A percentile compares a stretch with the other conserved stretches of the same genome.
These are phyloP conservation scores for Boletales sp. DNA, from an alignment of 768 basidiomycete genomes.

Conservation along the genomic window DNA sequence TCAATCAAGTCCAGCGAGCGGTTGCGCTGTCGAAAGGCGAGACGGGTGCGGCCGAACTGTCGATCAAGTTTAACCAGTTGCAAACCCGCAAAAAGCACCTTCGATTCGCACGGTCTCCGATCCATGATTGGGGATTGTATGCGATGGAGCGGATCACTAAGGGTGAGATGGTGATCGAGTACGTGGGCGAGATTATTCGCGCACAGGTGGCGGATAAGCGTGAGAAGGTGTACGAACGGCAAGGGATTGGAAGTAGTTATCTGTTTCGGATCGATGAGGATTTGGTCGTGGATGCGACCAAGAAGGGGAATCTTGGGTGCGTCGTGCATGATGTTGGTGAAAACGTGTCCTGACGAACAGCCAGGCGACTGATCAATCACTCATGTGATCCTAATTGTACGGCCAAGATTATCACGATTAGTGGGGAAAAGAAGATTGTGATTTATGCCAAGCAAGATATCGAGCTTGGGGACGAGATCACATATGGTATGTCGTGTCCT, in stretches of 20 bases:
- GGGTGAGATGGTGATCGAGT: slow-evolving; percentile 99
- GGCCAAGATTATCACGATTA: slow-evolving; percentile 89
- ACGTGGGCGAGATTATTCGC: slow-evolving; percentile 95
- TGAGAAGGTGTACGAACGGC: slow-evolving; percentile 94
- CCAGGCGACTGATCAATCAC: slow-evolving; percentile 95
- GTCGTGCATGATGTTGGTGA: slow-evolving; percentile 23
- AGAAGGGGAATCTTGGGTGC: slow-evolving; percentile 97
- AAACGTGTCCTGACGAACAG: slow-evolving; percentile 10
- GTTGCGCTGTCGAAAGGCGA: slow-evolving; percentile 75
- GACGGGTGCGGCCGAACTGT: slow-evolving; percentile 62
- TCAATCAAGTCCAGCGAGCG: slow-evolving; percentile 84
- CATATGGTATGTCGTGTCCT: slow-evolving; percentile 69
- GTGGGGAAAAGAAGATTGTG: slow-evolving; percentile 95
- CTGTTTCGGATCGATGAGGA: slow-evolving; percentile 98
- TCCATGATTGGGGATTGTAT: slow-evolving; percentile 98
- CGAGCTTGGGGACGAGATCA: slow-evolving; percentile 96
- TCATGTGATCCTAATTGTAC: slow-evolving; percentile 95
- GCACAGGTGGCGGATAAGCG: slow-evolving; percentile 95
- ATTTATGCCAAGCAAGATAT: slow-evolving; percentile 98
- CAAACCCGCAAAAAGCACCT: slow-evolving; percentile 98
- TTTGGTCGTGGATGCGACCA: slow-evolving; percentile 96
- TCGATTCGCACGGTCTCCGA: slow-evolving; percentile 90
- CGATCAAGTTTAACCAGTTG: slow-evolving; percentile 98
- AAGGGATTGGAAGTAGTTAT: slow-evolving; percentile 97
- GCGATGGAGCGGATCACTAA: slow-evolving; percentile 93